These are phyloP conservation scores for Aspergillus saccharolyticus DNA, from an alignment of 495 filamentous ascomycete genomes.

Conservation along the genomic window DNA sequence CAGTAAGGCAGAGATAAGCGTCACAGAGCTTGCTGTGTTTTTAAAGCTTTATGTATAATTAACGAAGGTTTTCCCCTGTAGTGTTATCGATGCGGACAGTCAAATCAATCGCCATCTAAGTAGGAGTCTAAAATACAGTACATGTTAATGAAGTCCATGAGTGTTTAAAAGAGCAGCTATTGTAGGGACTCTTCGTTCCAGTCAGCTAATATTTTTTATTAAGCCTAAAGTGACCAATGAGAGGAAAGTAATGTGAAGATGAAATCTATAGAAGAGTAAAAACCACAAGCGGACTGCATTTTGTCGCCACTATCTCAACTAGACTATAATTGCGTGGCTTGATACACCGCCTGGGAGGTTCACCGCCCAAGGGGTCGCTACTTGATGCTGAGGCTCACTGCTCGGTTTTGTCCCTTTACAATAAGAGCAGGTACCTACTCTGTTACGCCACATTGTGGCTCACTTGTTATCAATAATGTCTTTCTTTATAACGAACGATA, in stretches of 20 bases:
- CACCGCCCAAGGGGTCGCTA: background rate
- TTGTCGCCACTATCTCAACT: background rate
- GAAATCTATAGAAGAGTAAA: background rate
- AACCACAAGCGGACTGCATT: background rate
- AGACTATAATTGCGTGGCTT: background rate
- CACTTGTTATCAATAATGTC: background rate
- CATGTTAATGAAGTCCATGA: background rate
- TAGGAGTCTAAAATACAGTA: background rate
- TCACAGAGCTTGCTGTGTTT: background rate
- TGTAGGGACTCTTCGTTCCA: background rate
- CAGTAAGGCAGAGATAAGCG: background rate
- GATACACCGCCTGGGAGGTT: background rate
- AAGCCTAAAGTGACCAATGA: background rate
- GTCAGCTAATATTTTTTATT: background rate
- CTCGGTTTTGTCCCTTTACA: background rate
- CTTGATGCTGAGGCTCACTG: background rate
- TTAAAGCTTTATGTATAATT: background rate
- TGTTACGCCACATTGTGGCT: background rate
- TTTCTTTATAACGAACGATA: background rate
- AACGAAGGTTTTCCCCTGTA: background rate
- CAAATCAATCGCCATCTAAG: background rate
- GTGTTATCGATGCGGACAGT: background rate
- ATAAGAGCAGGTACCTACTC: background rate
- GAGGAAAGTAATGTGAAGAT: background rate
- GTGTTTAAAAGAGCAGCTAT: background rate